Percentiles rank a stretch among this genome's conserved stretches.
Conservation (phyloP, 2,329 filamentous ascomycete genomes). For the Alternaria angustiovoidea region DNA sequence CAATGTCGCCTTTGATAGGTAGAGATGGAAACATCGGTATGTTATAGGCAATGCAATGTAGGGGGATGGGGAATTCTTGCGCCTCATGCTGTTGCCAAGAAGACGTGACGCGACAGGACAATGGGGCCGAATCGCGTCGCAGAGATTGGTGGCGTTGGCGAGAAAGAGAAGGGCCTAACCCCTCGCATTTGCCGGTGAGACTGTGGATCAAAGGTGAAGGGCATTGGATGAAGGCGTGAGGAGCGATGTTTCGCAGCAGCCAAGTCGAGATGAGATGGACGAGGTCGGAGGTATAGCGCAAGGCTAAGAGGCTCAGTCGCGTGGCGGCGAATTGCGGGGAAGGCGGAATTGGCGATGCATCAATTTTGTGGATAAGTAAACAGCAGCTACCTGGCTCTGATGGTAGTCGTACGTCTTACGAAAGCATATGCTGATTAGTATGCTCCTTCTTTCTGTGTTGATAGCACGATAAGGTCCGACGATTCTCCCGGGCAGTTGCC, state of each 20-base stretch:
- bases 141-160: background rate
- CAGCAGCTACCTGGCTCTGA: background rate
- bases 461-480: constrained; percentile 3
- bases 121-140: background rate
- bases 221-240: background rate
- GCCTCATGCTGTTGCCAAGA: background rate
- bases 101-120: background rate
- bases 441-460: background rate
- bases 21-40: background rate
- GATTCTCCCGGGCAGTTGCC: constrained; percentile 7
- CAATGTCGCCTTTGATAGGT: background rate
- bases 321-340: constrained; percentile 11
- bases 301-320: background rate
- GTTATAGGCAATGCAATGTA: background rate
- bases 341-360: background rate
- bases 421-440: background rate
- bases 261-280: constrained; percentile 1
- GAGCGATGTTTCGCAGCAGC: background rate
- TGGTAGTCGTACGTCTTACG: background rate
- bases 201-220: background rate
- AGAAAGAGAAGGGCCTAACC: background rate
- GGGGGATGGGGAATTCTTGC: background rate
- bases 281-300: constrained; percentile 3
- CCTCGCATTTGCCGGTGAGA: background rate
- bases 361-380: background rate